These are phyloP conservation scores for Articulospora tetracladia DNA, from an alignment of 495 filamentous ascomycete genomes.

Conservation along the genomic window DNA sequence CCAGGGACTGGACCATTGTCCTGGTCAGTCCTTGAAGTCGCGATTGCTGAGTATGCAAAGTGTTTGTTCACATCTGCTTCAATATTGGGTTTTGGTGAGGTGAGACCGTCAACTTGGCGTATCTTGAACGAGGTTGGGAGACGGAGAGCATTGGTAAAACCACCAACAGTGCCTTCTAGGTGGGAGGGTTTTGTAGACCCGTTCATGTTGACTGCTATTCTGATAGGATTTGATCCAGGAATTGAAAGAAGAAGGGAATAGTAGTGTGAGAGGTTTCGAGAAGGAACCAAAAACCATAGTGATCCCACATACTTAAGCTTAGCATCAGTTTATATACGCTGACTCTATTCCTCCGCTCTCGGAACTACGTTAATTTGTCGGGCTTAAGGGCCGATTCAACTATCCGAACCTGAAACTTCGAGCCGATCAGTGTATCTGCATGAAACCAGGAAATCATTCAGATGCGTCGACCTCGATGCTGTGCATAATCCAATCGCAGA, in stretches of 20 bases:
- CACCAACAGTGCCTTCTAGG: not conserved
- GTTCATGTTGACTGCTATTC: constrained; percentile 10
- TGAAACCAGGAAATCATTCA: constrained; percentile 2
- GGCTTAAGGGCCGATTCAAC: not conserved
- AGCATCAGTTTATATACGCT: constrained; percentile 7
- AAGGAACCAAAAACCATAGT: constrained; percentile 4
- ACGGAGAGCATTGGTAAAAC: constrained; percentile 2
- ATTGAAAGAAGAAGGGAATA: not conserved
- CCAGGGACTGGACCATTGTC: not conserved
- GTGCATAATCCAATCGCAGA: constrained; percentile 4
- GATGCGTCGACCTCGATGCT: constrained; percentile 1
- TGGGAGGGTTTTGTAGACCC: constrained; percentile 2
- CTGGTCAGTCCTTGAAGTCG: not conserved
- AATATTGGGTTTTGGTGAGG: constrained; percentile 10
- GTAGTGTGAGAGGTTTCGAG: constrained; percentile 1
- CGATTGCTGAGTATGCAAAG: not conserved
- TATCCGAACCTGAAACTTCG: constrained; percentile 3
- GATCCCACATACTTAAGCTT: not conserved
- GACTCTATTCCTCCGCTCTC: not conserved
- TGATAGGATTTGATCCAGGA: constrained; percentile 3
- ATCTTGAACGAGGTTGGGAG: constrained; percentile 10
- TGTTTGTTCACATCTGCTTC: constrained; percentile 1
- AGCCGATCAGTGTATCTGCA: constrained; percentile 2
- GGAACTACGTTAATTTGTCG: not conserved
- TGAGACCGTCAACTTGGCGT: constrained; percentile 7